These are phyloP conservation scores for Coniella vitis DNA, from an alignment of 2,329 filamentous ascomycete species.

Conservation along the genomic window DNA sequence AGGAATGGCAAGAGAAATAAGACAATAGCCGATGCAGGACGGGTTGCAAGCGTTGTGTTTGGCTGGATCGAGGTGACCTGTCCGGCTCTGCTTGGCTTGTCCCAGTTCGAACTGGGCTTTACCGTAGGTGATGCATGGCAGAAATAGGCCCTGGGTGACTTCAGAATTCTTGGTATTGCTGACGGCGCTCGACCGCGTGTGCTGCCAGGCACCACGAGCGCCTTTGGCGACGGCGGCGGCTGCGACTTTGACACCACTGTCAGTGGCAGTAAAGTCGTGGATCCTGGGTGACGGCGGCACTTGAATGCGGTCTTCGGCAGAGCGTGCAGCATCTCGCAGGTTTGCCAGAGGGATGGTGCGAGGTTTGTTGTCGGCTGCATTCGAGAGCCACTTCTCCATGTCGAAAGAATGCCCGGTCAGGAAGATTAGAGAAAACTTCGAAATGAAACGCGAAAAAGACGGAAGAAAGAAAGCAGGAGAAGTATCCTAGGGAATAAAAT, in stretches of 20 bases:
- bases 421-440: neutral
- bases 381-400: neutral
- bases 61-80: neutral
- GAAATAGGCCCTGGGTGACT: constrained; percentile 8
- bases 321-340: neutral
- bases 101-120: constrained; percentile 7
- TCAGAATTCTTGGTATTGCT: constrained; percentile 10
- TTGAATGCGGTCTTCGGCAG: neutral
- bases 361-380: neutral
- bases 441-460: neutral
- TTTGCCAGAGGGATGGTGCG: constrained; percentile 1
- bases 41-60: constrained; percentile 6
- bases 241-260: neutral
- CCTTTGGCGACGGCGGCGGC: neutral
- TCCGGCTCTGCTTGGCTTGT: constrained; percentile 4
- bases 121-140: constrained; percentile 15
- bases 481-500: neutral
- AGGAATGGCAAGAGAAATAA: constrained; percentile 4
- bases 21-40: constrained; percentile 9
- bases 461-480: neutral
- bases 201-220: neutral
- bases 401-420: neutral
- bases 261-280: constrained; percentile 10
- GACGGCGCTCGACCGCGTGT: constrained; percentile 7
- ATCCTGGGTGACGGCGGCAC: neutral